Base-by-base conservation (phyloP, 805 yeast species). In the Schwanniomyces occidentalis region DNA sequence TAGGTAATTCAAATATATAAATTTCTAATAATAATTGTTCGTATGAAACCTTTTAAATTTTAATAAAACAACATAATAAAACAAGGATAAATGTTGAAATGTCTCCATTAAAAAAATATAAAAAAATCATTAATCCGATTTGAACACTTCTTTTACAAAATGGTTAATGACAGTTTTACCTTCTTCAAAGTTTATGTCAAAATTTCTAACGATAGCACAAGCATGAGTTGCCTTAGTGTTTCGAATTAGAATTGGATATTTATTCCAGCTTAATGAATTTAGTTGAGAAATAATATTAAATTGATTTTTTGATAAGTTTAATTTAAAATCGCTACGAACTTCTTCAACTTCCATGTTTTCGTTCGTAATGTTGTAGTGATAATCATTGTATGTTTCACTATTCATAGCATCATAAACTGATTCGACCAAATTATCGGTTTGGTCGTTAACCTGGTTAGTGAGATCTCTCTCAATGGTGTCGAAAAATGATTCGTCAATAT, bases 141-240 rank as follows among this genome's bases (percentile, higher is more conserved):
- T 28, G 40, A 65, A 58, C 3, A 54, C 56, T 35, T 62, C 54
- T 3, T 71, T 61, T 7, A 81, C 59, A 71, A 84, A 82, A 55
- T 86, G 95, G 25, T 58, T 60, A 17, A 86, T 73, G 4, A 83
- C 86, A 2, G 66, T 52, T 48, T 78, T 74, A 1, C 96, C 96
- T 56, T 87, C 95, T 21, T 59, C 75, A 42, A 82, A 80, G 7
- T 31, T 24, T 8, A 71, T 69, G 8, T 70, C 68, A 19, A 73
- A 75, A 16, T 63, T 61, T 32, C 95, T 71, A 27, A 81, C 85
- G 39, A 87, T 84, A 2, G 87, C 81, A 2, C 93, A 95, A 1
- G 95, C 87, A 51, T 87, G 96, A 1, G 95, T 75, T 27, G 80
- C 75, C 31, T 70, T 70, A 5, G 91, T 80, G 19, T 73, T 63